Base-by-base conservation (phyloP, 768 basidiomycete species). In the Rhodotorula sphaerocarpa region DNA sequence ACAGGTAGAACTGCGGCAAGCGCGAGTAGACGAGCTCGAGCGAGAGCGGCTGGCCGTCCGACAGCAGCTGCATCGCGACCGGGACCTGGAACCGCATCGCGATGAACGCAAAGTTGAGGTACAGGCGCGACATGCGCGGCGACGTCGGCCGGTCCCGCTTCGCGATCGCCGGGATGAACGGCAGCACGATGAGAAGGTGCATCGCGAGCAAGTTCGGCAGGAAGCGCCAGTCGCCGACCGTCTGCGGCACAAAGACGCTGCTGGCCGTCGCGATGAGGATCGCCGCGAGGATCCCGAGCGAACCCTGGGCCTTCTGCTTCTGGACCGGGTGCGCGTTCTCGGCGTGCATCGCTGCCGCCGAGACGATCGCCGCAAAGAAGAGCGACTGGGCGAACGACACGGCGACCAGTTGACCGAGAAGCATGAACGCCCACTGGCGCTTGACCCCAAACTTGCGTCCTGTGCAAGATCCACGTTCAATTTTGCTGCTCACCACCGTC, bases 331-430 rank as follows among this genome's bases (percentile, higher is more conserved):
- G 36, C 10, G 16, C 36, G 36, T 39, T 39, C 16, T 9, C 36
- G 36, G 36, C 36, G 36, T 39, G 36, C 36, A 39, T 39, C 36
- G 36, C 36, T 39, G 36, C 5, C 42, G 43, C 23, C 42, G 33
- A 20, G 1, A 78, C 75, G 16, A 84, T 57, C 15, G 82, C 80
- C 10, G 82, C 73, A 67, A 81, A 81, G 57, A 85, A 86, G 25
- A 87, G 76, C 57, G 82, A 81, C 1, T 81, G 80, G 12, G 84
- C 82, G 42, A 86, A 82, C 16, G 82, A 82, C 50, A 86, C 82
- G 36, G 86, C 84, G 57, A 87, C 84, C 27, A 86, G 68, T 73
- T 86, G 84, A 9, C 84, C 86, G 14, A 87, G 78, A 41, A 86
- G 75, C 82, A 86, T 84, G 74, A 84, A 86, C 3, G 81, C 83